A percentile compares a stretch with the other conserved stretches of the same genome.
Conservation (phyloP, 148 eudicot species). For the Suaeda aralocaspica region DNA sequence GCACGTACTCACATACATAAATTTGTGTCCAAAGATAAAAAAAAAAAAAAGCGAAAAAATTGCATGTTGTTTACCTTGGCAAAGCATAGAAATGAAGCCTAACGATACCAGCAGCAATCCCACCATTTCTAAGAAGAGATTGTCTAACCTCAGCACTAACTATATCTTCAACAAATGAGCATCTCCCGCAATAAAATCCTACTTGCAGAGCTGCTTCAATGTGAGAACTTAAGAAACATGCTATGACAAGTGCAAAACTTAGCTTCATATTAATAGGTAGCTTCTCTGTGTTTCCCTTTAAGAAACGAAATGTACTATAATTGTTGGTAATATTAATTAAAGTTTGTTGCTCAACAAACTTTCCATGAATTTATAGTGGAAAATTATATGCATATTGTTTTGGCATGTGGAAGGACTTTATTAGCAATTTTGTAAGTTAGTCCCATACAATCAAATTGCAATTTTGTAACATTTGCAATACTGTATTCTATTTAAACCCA, state of each 20-base stretch:
- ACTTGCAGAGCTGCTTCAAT: slow-evolving; percentile 42
- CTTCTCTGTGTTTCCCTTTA: too few relatives aligned
- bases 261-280: background rate
- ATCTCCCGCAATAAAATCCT: slow-evolving; percentile 39
- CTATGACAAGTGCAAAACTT: background rate
- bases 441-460: too few relatives aligned
- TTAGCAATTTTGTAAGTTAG: too few relatives aligned
- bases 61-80: slow-evolving; percentile 59
- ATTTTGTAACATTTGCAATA: too few relatives aligned
- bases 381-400: background rate
- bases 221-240: slow-evolving; percentile 10
- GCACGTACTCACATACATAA: background rate
- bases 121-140: slow-evolving; percentile 26
- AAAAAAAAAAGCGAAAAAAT: too few relatives aligned
- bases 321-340: background rate
- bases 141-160: slow-evolving; percentile 39
- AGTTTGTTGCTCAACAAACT: background rate
- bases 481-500: too few relatives aligned
- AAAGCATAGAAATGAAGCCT: slow-evolving; percentile 61
- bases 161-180: slow-evolving; percentile 37
- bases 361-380: background rate
- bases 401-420: too few relatives aligned
- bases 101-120: slow-evolving; percentile 53
- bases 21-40: too few relatives aligned
- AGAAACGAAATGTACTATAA: too few relatives aligned